Conservation (phyloP, 2,329 filamentous ascomycete species). For the Endothia cerciana region DNA sequence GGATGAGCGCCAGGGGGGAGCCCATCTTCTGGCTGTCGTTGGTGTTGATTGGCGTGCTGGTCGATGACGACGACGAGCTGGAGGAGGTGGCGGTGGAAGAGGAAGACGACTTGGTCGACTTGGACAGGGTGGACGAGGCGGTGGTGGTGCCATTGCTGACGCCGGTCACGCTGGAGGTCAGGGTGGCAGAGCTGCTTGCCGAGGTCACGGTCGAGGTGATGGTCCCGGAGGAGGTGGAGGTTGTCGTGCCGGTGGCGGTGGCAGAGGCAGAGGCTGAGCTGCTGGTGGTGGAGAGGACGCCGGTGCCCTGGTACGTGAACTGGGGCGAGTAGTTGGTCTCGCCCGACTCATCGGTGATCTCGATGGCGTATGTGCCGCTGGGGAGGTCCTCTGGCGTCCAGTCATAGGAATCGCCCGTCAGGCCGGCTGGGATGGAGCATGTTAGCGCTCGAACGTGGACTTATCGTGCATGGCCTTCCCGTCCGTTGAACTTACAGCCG, state of each 20-base stretch:
- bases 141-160: slow-evolving; percentile 32
- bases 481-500: slow-evolving; percentile 40
- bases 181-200: slow-evolving; percentile 28
- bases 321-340: slow-evolving; percentile 49
- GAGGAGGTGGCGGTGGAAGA: slow-evolving; percentile 26
- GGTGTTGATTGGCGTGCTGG: slow-evolving; percentile 37
- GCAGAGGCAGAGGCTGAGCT: slow-evolving; percentile 29
- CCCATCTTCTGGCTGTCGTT: slow-evolving; percentile 44
- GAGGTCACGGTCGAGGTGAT: slow-evolving; percentile 29
- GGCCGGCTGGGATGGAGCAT: slow-evolving; percentile 36
- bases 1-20: slow-evolving; percentile 46
- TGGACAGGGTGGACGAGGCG: slow-evolving; percentile 24
- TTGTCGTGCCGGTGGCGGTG: slow-evolving; percentile 26
- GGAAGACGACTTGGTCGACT: slow-evolving; percentile 23
- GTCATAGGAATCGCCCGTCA: slow-evolving; percentile 42
- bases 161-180: slow-evolving; percentile 32
- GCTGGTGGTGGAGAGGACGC: slow-evolving; percentile 29
- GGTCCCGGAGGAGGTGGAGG: slow-evolving; percentile 25
- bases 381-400: slow-evolving; percentile 45
- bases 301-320: slow-evolving; percentile 42
- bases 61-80: slow-evolving; percentile 30
- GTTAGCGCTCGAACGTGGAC: background rate
- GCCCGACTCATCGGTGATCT: slow-evolving; percentile 45
- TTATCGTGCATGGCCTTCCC: background rate
- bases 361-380: slow-evolving; percentile 49